Percentiles rank a stretch among this genome's conserved stretches.
phyloP scores from a whole-genome alignment of 441 rosid species.

The Populus trichocarpa region DNA sequence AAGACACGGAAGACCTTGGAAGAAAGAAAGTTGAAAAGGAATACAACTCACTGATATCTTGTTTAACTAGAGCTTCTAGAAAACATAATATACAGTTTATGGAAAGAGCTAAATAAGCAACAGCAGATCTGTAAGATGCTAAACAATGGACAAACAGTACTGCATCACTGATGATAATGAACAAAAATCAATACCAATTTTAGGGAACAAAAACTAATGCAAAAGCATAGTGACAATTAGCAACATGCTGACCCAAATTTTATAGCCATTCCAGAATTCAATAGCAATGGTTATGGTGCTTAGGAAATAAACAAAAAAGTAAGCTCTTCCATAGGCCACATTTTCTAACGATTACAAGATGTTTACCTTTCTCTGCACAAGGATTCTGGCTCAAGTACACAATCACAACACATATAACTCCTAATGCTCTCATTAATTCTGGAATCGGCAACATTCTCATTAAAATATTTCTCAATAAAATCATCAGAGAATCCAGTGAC shows the following conservation, averaged over 20 bases:
- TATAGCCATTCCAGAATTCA: neutral
- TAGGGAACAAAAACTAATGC: neutral
- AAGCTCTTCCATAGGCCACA: neutral
- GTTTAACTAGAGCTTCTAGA: neutral
- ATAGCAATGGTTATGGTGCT: neutral
- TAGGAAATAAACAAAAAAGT: neutral
- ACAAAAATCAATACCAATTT: neutral
- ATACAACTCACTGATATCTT: neutral
- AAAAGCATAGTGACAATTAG: neutral
- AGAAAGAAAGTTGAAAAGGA: neutral
- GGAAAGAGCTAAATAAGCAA: too few species aligned
- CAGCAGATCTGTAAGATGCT: neutral
- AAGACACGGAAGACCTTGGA: neutral
- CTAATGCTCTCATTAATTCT: slow-evolving; percentile 58
- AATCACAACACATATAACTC: slow-evolving; percentile 54
- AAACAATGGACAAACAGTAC: neutral
- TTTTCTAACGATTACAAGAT: neutral
- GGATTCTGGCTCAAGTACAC: slow-evolving; percentile 63
- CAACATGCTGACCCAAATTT: neutral
- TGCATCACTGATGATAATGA: neutral
- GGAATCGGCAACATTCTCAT: slow-evolving; percentile 52
- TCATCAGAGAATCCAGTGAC: slow-evolving; percentile 34
- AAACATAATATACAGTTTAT: too few species aligned
- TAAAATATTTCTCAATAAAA: slow-evolving; percentile 58
- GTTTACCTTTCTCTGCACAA: slow-evolving; percentile 56